Evolutionary conservation across 768 basidiomycete genomes (phyloP), one percentile per base, ranked within the genome.

Genomic region (Termitomyces sp.): DNA sequence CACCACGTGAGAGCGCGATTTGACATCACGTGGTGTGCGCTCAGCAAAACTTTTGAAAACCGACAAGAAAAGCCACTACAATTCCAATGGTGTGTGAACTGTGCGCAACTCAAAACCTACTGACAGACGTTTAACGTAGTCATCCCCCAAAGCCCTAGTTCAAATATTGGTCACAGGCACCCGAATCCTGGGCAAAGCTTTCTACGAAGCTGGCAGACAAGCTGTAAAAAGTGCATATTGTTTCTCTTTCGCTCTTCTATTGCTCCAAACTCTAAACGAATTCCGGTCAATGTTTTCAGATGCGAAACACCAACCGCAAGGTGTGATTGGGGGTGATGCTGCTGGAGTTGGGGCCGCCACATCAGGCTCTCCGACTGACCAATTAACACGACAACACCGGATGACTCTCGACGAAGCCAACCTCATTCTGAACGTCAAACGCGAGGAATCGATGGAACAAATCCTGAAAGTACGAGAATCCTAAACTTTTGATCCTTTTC

Each of bases 331-430:
- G 21, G 72, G 76, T 35, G 90, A 91, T 57, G 83, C 81, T 19
- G 83, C 83, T 14, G 91, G 91, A 40, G 80, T 90, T 17, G 82
- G 85, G 40, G 74, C 87, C 48, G 89, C 90, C 17, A 88, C 75
- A 12, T 85, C 88, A 14, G 80, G 79, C n/a, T 90, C 89, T 24
- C 60, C 77, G 8, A 90, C 88, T 11, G 92, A 94, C 77, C 83
- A 81, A 64, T 73, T 97, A 38, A 93, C 91, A 51, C 82, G 87
- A 60, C 83, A 90, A 60, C 85, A 93, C 64, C 84, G 87, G 49
- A 95, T 99, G 94, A 93, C 93, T 7, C 64, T 96, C 62, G 95
- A 98, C 62, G 97, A 99, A 73, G 97, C 96, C 19, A 87, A 87
- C 64, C 74, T 97, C 56, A 93, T 99, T 65, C 73, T 99, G 58